Conservation (phyloP, 2,329 filamentous ascomycete genomes). For the Aspergillus japonicus region DNA sequence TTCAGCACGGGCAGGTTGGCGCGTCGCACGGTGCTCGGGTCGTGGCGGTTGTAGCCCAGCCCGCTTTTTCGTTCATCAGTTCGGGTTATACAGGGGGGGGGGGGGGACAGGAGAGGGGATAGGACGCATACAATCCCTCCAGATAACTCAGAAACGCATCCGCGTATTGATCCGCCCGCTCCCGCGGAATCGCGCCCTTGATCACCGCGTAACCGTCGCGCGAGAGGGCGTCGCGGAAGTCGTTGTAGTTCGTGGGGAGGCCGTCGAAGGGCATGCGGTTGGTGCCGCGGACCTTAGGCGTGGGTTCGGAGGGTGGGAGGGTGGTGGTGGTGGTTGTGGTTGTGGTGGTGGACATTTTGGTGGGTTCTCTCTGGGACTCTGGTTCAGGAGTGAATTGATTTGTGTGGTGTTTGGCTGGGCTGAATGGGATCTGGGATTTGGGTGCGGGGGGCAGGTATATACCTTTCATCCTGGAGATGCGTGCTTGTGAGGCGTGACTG, state of each 20-base stretch:
- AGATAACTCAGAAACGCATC: conserved; percentile 24
- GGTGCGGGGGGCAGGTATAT: neutral
- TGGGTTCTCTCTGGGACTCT: neutral
- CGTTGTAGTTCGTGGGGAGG: conserved; percentile 17
- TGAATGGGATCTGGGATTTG: no score
- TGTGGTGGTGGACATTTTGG: conserved; percentile 20
- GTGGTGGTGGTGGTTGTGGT: conserved; percentile 10
- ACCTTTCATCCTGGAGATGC: neutral
- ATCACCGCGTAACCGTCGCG: conserved; percentile 49
- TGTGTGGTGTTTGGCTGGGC: neutral
- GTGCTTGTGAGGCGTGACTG: neutral
- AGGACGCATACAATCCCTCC: conserved; percentile 23
- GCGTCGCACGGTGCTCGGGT: conserved; percentile 34
- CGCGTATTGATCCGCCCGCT: conserved; percentile 36
- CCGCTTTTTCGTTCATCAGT: conserved; percentile 15
- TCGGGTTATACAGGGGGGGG: no score
- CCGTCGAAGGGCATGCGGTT: conserved; percentile 23
- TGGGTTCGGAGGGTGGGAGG: neutral
- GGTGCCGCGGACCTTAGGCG: neutral
- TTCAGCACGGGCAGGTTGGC: conserved; percentile 41
- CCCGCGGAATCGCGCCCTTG: conserved; percentile 46
- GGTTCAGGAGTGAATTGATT: neutral
- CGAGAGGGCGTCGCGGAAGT: conserved; percentile 28
- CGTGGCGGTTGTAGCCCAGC: conserved; percentile 38
- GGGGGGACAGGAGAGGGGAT: neutral